Evolutionary conservation across 306 rosid species (phyloP), one percentile per base, ranked within the genome.

Genomic region (Psophocarpus tetragonolobus): DNA sequence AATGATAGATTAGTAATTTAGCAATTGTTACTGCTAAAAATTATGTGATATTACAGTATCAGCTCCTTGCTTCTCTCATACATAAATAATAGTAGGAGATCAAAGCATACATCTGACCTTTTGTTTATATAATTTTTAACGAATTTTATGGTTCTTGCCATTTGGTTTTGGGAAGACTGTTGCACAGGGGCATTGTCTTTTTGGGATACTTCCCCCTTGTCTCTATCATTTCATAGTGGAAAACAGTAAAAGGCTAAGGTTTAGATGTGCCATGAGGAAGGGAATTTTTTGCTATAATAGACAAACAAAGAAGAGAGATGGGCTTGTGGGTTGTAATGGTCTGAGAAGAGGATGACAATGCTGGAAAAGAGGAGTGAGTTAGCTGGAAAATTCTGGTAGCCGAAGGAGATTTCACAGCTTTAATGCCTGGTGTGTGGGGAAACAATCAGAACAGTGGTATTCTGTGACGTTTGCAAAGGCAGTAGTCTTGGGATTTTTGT

Each of bases 1-100:
- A 68, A 82, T 67, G 63, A 32, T 58, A 47, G 68, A 24, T 45
- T 41, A 53, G 41, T 62, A 70, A 45, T 53, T 54, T 74, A 61
- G 41, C 26, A 35, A 27, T 54, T 48, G 21, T 75, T 26, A 75
- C 74, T 15, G 13, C 75, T 24, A 27, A 53, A 69, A 54, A 39
- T 51, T 13, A 6, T 75, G 15, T 18, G 17, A 63, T 70, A 47
- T 44, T 67, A 66, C 13, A 3, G 44, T 23, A 68, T 32, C 45
- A 26, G 65, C 47, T 30, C 26, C 48, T 32, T 35, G 60, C 54
- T 62, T 73, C 61, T 45, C 54, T 10, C 69, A 41, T 8, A 38
- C 75, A 33, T 80, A 73, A 39, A 51, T 32, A 36, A 20, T 29
- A 60, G 63, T n/a, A n/a, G n/a, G n/a, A 73, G 48, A 61, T 53